Evolutionary conservation across 2,329 filamentous ascomycete genomes (phyloP), one percentile per base, ranked within the genome.

Genomic region (Xylaria sp.): DNA sequence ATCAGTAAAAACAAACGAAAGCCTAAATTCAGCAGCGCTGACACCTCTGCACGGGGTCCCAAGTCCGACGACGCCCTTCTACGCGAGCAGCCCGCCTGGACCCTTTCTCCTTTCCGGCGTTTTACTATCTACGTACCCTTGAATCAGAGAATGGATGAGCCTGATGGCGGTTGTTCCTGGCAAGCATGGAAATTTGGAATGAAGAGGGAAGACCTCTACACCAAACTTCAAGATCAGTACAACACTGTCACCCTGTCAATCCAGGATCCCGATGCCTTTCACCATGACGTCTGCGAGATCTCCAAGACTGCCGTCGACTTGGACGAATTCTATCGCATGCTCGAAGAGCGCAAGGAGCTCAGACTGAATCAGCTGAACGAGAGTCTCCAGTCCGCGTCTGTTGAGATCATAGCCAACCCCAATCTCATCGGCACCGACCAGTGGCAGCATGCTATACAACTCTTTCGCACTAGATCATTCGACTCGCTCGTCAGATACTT

Each of bases 111-210:
- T 37, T 39, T 37, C 34, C 44, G 18, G 34, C 39, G 60, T 69
- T 69, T 63, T 65, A 60, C 54, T 62, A 63, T 69, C 23, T 13
- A 69, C 70, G 71, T 65, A n/a, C 44, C 34, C 28, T 50, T 25
- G 41, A 18, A 50, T 69, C 67, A 75, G 74, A 81, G 78, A 73
- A 89, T 89, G 87, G 86, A 89, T 79, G 87, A 88, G 65, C 83
- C 65, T 20, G 71, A 70, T 63, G 65, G 82, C 39, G 82, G 79
- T 72, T 82, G 79, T 76, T 81, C 83, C 73, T 89, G 87, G 87
- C 87, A 87, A 52, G 84, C 85, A 74, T 89, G 87, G 87, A 89
- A 89, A 78, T 89, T 89, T 81, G 87, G 86, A 76, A 84, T 89
- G 84, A 88, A 87, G 82, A 84, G 84, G 76, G 84, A 85, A 66